Conservation (phyloP, 1,284 basidiomycete species). For the Boletus albobrunnescens region DNA sequence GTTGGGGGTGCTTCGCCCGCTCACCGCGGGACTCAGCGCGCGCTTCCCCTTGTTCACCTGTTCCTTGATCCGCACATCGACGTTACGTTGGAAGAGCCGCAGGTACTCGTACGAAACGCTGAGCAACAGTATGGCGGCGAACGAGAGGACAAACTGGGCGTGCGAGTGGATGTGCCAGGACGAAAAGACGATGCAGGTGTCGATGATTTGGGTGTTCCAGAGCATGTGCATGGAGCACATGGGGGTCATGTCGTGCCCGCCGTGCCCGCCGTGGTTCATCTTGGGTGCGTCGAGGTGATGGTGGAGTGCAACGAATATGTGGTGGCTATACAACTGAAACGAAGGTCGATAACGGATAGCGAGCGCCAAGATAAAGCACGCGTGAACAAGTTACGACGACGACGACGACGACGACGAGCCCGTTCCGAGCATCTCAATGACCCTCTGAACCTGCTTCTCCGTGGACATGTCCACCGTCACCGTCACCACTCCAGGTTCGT, state of each 20-base stretch:
- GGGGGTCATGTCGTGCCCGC: conserved; percentile 46
- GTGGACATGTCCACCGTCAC: conserved; percentile 57
- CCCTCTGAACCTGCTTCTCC: conserved; percentile 51
- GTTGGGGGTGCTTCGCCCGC: conserved; percentile 42
- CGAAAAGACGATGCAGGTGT: conserved; percentile 73
- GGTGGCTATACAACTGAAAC: conserved; percentile 6
- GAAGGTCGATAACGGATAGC: too few species aligned
- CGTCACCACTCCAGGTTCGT: conserved; percentile 64
- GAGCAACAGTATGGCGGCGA: conserved; percentile 56
- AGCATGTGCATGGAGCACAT: conserved; percentile 69
- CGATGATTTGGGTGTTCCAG: conserved; percentile 71
- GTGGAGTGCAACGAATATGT: background rate
- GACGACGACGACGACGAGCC: background rate
- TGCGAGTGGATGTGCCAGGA: conserved; percentile 68
- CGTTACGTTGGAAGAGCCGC: conserved; percentile 51
- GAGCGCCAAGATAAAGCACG: too few species aligned
- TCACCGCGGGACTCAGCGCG: conserved; percentile 32
- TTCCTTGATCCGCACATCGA: conserved; percentile 57
- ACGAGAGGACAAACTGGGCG: conserved; percentile 56
- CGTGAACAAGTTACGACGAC: background rate
- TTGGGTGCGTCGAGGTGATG: background rate
- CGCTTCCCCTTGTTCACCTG: conserved; percentile 47
- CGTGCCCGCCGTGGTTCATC: conserved; percentile 40
- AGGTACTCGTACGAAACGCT: conserved; percentile 75
- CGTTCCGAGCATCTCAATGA: conserved; percentile 3